Base-by-base conservation (phyloP, 129 eudicot species). In the Scalesia atractyloides region DNA sequence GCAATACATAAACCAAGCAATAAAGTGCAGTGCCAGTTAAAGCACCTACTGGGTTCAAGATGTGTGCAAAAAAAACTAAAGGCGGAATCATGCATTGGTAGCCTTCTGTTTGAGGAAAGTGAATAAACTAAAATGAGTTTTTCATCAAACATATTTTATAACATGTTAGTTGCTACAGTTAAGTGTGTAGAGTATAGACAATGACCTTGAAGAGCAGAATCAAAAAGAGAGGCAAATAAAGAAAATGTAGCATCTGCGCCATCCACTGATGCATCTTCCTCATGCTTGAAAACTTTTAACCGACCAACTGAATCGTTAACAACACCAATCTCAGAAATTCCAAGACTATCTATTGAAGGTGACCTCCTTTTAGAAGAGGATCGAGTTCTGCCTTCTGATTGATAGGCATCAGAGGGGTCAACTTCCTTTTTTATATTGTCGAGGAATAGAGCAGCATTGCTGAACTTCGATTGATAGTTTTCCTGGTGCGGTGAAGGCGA, bases 121-220 rank as follows among this genome's bases (percentile, higher is more conserved):
- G 17, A 65, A 46, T 24, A 24, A 24, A 24, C 26, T 24, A 30
- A 26, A 30, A 3, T 2, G 34, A 30, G 34, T 2, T 30, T 4
- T 30, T 30, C 34, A 30, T 30, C 34, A 30, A 30, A 30, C 34
- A 30, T 30, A 30, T 3, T 30, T n/a, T n/a, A n/a, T n/a, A n/a
- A n/a, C n/a, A n/a, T n/a, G n/a, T n/a, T n/a, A n/a, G n/a, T n/a
- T n/a, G n/a, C n/a, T n/a, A n/a, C n/a, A n/a, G n/a, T n/a, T n/a
- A n/a, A n/a, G n/a, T n/a, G 34, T 30, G 3, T 47, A 36, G 20
- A 33, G 72, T 80, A 49, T 47, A 36, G 19, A 33, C 74, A 85
- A 50, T 60, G 68, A 94, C 99, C 99, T 94, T 94, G 93, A 70
- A 88, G 81, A 59, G 96, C 86, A 71, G 97, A 90, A 84, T 94